Evolutionary conservation across 2,329 filamentous ascomycete genomes (phyloP), one percentile per base, ranked within the genome.

Genomic region (Helotiales sp.): DNA sequence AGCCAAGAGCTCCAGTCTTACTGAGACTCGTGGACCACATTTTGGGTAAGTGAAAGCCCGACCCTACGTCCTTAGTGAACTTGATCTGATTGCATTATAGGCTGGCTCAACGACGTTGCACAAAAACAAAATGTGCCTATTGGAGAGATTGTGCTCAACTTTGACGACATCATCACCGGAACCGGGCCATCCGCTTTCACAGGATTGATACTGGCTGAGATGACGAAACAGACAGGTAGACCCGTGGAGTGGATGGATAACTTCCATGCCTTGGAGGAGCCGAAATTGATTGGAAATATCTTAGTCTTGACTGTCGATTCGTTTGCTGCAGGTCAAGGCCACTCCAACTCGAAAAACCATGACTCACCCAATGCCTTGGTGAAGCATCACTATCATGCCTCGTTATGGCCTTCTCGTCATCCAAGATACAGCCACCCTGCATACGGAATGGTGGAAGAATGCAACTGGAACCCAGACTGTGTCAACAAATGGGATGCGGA

Each of bases 321-420:
- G 0, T 90, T 90, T 64, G 87, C 87, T 15, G 87, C 87, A 0
- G 87, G 87, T 12, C 87, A 90, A 70, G 87, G 87, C 12, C 87
- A 90, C 71, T 90, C 87, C 0, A 82, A 90, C 68, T 88, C 86
- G 0, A 86, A 86, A 13, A 89, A 86, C 67, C 87, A 90, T 70
- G 80, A 87, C 53, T 79, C 86, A 1, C 78, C 85, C 51, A 80
- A 80, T 15, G 87, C 88, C 1, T 76, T 90, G 1, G 86, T 90
- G 22, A 87, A 86, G 70, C 88, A 91, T 69, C 86, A 90, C 71
- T 91, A 89, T 67, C 88, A 90, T 70, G 88, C 88, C 1, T 90
- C 86, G 1, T 82, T 84, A 59, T 90, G 88, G 88, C 88, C 87
- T 1, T 81, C 80, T 55, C 77, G 77, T 4, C 87, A 90, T 68